These are phyloP conservation scores for Ophiostoma piceae DNA, from an alignment of 2,329 filamentous ascomycete genomes.

Conservation along the genomic window DNA sequence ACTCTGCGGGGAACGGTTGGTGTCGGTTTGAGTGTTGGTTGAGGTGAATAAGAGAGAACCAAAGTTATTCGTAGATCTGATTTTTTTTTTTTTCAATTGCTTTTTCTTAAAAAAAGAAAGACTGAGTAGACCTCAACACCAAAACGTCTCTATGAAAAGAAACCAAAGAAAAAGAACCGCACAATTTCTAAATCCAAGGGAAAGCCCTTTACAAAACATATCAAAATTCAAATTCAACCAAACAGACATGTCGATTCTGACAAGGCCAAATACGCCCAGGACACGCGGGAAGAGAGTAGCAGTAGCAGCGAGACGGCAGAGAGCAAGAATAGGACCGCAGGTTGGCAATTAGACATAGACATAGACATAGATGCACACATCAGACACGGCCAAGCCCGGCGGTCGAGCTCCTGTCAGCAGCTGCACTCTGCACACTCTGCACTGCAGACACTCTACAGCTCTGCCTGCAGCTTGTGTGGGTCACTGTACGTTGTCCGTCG, in stretches of 20 bases:
- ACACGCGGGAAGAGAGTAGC: slow-evolving; percentile 1
- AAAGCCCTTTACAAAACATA: neutral
- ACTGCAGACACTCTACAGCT: neutral
- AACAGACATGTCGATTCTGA: neutral
- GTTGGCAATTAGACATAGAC: neutral
- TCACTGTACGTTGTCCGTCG: neutral
- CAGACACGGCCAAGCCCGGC: neutral
- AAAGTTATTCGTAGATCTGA: too few relatives aligned
- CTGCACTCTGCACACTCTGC: neutral
- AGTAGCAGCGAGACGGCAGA: neutral
- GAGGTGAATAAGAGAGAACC: too few relatives aligned
- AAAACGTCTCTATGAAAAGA: too few relatives aligned
- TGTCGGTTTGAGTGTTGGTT: too few relatives aligned
- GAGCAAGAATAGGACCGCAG: neutral
- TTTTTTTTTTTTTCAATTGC: too few relatives aligned
- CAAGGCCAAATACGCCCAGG: neutral
- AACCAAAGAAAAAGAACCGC: too few relatives aligned
- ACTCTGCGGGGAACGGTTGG: slow-evolving; percentile 2
- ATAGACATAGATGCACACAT: neutral
- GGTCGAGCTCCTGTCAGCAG: slow-evolving; percentile 1
- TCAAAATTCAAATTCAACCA: neutral
- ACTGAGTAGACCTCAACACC: too few relatives aligned
- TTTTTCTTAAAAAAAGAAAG: too few relatives aligned
- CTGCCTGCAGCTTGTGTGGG: slow-evolving; percentile 9
- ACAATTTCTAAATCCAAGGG: neutral